Base-by-base conservation (phyloP, 768 basidiomycete genomes). In the Hygrocybe punicea region DNA sequence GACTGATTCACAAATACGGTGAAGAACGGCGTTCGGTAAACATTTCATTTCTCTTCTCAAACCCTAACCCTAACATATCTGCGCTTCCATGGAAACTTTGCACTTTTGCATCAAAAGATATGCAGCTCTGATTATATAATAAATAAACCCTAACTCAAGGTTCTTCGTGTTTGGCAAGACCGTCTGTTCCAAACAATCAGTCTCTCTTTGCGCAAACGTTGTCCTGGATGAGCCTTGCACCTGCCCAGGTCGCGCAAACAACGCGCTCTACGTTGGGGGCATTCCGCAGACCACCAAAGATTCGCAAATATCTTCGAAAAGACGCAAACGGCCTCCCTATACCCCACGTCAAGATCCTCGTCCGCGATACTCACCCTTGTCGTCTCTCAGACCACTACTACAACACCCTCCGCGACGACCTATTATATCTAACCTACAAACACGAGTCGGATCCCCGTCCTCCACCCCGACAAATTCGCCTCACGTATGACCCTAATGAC, bases 341-440 rank as follows among this genome's bases (percentile, higher is more conserved):
- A 42, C 90, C 89, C 1, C 89, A 86, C 63, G 81, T 85, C 62
- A 77, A 79, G 57, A 64, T 90, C 60, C 58, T 85, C 64, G 75
- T 87, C 35, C 85, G 86, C 65, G 85, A 91, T 66, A 86, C 84
- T 56, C 83, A 85, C 5, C 79, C 81, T 57, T 86, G 82, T 60
- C 85, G 95, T 40, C 81, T 93, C 54, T 77, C 79, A 53, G 86
- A 92, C 60, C 93, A 98, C 77, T 98, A 97, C 77, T 69, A 89
- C 71, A 74, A 76, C 37, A 87, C 93, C 8, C 79, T 98, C 58
- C 84, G 84, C 19, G 89, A 94, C 71, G 82, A 98, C 74, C 78
- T 94, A 63, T 84, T 98, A 82, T 99, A 99, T 81, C 87, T 98
- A 81, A 89, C 88, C 53, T 97, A 98, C 77, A 76, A 81, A 50